phyloP scores from a whole-genome alignment of 495 filamentous ascomycete species.

The Parmelia sp. region DNA sequence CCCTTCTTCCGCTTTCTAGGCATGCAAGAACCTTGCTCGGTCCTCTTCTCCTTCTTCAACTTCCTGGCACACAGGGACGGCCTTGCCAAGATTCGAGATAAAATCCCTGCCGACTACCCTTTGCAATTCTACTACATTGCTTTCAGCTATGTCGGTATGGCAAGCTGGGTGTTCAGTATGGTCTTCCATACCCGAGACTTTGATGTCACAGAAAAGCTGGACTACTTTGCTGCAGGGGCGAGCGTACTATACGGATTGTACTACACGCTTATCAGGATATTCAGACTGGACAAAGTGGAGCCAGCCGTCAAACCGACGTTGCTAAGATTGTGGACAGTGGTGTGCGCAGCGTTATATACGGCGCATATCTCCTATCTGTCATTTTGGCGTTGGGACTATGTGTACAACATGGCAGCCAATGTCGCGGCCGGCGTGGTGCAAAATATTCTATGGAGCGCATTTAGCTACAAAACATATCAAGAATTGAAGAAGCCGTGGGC shows the following conservation, averaged over 20 bases:
- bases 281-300: constrained; percentile 65
- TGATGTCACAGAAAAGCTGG: constrained; percentile 76
- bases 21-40: constrained; percentile 89
- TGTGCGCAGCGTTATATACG: constrained; percentile 65
- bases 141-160: constrained; percentile 76
- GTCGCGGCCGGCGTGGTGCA: constrained; percentile 73
- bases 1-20: constrained; percentile 85
- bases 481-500: constrained; percentile 68
- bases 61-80: constrained; percentile 80
- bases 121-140: constrained; percentile 72
- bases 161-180: constrained; percentile 80
- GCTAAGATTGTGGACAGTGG: constrained; percentile 64
- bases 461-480: constrained; percentile 68
- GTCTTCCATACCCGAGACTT: constrained; percentile 91
- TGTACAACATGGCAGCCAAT: constrained; percentile 96
- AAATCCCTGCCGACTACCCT: constrained; percentile 64
- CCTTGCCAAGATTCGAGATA: constrained; percentile 58
- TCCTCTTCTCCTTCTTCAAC: constrained; percentile 89
- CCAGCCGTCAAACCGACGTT: constrained; percentile 49
- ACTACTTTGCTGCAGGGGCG: constrained; percentile 93
- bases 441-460: constrained; percentile 80
- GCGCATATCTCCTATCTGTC: constrained; percentile 79
- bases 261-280: constrained; percentile 71
- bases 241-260: constrained; percentile 87
- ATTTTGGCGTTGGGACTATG: constrained; percentile 85